Base-by-base conservation (phyloP, 805 yeast species). In the Pichia ethanolica region DNA sequence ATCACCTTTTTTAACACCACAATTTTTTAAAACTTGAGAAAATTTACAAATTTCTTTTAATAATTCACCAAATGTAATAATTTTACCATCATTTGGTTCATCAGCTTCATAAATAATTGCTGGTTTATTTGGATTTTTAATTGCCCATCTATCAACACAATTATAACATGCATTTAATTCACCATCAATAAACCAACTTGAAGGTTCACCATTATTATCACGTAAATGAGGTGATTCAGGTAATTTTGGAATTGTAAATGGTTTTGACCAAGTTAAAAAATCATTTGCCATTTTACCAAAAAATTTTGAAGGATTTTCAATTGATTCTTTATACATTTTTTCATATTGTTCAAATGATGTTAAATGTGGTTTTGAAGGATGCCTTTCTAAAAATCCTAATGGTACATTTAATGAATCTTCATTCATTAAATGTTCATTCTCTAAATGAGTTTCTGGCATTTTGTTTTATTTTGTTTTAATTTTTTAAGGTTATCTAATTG, bases 61-160 rank as follows among this genome's bases (percentile, higher is more conserved):
- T 58, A 86, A 73, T 69, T 86, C 85, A 36, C 83, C 84, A 65
- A 77, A 86, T 26, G 91, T 81, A 60, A 86, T 69, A 34, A 69
- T 73, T 57, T 73, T 69, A 40, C 86, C 81, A 57, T 81, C 79
- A 53, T 73, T 74, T 52, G 83, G 86, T 57, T 82, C 89, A 65
- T 86, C 95, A 47, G 89, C 87, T 71, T 86, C 95, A 67, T 83
- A 86, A 53, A 85, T 76, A 49, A 86, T 72, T 12, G 95, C 95
- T 1, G 81, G 73, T 65, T 83, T 83, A 61, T 82, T 69, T 26
- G 95, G 95, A 62, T 76, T 76, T 37, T 71, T 66, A 48, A 81
- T 71, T 1, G 95, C 95, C 67, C 85, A 86, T 67, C 93, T 77
- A 68, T 86, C 95, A 47, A 86, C 86, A 74, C 87, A 79, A 66